These are phyloP conservation scores for Terana coerulea DNA, from an alignment of 768 basidiomycete species.

Conservation along the genomic window DNA sequence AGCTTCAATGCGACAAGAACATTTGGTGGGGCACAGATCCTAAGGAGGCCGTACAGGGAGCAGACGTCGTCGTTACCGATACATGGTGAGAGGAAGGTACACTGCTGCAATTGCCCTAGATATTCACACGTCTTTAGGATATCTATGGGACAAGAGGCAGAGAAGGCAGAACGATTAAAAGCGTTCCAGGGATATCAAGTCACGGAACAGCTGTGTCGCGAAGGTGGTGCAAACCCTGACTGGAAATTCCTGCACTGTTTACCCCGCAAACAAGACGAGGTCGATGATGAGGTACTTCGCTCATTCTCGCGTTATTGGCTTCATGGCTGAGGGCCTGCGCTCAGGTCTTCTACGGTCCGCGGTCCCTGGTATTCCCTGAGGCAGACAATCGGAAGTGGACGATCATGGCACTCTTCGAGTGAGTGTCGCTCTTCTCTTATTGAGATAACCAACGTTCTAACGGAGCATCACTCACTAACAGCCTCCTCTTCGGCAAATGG, in stretches of 20 bases:
- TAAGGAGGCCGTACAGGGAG: constrained; percentile 79
- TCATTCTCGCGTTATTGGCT: constrained; percentile 4
- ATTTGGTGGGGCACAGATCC: constrained; percentile 80
- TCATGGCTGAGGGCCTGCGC: constrained; percentile 2
- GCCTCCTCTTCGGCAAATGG: constrained; percentile 33
- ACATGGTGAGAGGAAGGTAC: constrained; percentile 63
- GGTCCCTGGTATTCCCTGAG: constrained; percentile 90
- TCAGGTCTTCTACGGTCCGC: constrained; percentile 89
- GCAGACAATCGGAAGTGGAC: constrained; percentile 98
- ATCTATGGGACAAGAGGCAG: constrained; percentile 98
- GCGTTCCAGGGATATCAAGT: constrained; percentile 95
- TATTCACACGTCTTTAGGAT: constrained; percentile 57
- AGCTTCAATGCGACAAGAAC: constrained; percentile 65
- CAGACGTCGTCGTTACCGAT: constrained; percentile 95
- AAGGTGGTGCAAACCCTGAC: constrained; percentile 76
- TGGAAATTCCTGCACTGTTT: constrained; percentile 98
- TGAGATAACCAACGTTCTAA: constrained; percentile 14
- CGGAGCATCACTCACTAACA: too few species aligned
- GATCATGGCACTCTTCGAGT: constrained; percentile 91
- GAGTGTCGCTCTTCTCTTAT: constrained; percentile 29
- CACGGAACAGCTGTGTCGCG: constrained; percentile 79
- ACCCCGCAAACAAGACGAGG: constrained; percentile 89
- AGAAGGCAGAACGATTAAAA: constrained; percentile 78
- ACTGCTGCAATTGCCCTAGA: background rate
- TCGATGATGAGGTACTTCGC: constrained; percentile 79